Base-by-base conservation (phyloP, 116 monocot species). In the Papilionanthe hybrid region DNA sequence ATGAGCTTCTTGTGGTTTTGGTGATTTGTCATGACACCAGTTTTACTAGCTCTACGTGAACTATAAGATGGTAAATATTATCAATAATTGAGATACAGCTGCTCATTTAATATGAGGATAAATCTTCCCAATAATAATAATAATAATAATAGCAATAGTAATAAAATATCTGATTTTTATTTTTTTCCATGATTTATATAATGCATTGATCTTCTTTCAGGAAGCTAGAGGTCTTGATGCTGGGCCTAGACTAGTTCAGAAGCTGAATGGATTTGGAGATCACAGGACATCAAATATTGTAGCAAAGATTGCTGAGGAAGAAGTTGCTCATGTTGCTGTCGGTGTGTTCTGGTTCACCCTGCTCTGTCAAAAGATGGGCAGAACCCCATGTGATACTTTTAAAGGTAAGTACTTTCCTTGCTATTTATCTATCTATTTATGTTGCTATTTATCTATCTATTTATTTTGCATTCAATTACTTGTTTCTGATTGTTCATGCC, bases 201-300 rank as follows among this genome's bases (percentile, higher is more conserved):
- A 71, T 37, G 28, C 15, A 13, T 45, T 58, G 10, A 15, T 37
- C 78, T 11, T 57, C 58, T 83, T 67, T 76, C 80, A 96, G 96
- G 96, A 94, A 78, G 97, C 97, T 30, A 88, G 97, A 88, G 97
- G 97, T 17, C 81, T 97, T 78, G 97, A 97, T 84, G 94, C 97
- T 72, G 94, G 97, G 19, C 94, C 97, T 47, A 92, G 97, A 47
- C 80, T 97, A 42, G 94, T 94, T 37, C 86, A 94, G 79, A 97
- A 89, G 79, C 78, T 97, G 57, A 69, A 87, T 43, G 94, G 97
- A 45, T 97, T 88, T 81, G 94, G 92, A 74, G 97, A 97, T 71
- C 89, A 94, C 69, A 82, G 89, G 28, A 86, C 97, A 76, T 86
- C 97, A 81, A 67, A 88, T n/a, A 92, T 94, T 80, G 94, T 97